Conservation (phyloP, 2,329 filamentous ascomycete genomes). For the Malbranchea cinnamomea region DNA sequence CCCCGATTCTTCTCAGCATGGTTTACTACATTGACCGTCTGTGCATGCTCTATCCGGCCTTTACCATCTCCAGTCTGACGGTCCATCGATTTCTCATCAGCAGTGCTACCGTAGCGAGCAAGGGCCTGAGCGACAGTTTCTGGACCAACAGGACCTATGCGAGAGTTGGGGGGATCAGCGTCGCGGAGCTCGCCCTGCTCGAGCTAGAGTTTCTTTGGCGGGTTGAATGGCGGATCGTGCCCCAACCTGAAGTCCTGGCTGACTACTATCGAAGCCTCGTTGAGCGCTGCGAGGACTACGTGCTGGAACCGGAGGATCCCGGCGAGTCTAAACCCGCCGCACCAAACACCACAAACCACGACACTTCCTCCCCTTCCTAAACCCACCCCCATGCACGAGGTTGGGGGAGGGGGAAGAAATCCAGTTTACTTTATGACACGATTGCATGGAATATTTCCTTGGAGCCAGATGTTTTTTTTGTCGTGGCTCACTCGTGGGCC, state of each 20-base stretch:
- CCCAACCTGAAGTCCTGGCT: conserved; percentile 80
- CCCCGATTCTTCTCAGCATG: conserved; percentile 92
- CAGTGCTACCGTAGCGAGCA: conserved; percentile 86
- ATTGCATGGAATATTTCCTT: no score
- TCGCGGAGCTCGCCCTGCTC: conserved; percentile 75
- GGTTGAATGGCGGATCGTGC: conserved; percentile 94
- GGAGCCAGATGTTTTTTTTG: no score
- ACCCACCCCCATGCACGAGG: no score
- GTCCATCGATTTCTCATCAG: conserved; percentile 96
- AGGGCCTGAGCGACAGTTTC: conserved; percentile 90
- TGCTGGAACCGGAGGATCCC: conserved; percentile 30
- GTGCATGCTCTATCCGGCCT: conserved; percentile 80
- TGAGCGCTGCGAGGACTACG: conserved; percentile 46
- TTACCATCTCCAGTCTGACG: conserved; percentile 90
- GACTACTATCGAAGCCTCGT: conserved; percentile 88
- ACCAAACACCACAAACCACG: no score
- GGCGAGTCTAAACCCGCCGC: not conserved
- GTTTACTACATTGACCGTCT: conserved; percentile 97
- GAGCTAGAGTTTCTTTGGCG: conserved; percentile 87
- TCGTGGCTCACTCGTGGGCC: no score
- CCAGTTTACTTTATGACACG: no score
- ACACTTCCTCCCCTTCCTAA: no score
- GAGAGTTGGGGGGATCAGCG: conserved; percentile 77
- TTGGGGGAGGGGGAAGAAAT: no score
- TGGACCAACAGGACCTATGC: conserved; percentile 98